Conservation (phyloP, 169 alveolate genomes). For the Cryptosporidium parvum region DNA sequence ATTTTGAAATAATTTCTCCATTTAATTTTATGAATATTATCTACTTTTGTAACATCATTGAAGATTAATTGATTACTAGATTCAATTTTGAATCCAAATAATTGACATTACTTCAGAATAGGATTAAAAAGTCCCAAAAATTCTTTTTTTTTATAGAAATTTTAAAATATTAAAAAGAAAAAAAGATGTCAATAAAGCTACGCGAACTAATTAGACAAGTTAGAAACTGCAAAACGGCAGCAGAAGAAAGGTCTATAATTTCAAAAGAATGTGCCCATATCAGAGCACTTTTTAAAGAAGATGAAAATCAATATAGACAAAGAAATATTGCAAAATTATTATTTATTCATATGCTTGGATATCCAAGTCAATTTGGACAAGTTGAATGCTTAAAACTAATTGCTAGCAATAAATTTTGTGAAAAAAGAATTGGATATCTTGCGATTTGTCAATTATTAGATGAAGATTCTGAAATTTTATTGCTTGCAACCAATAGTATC, state of each 20-base stretch:
- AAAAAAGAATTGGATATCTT: slow-evolving; percentile 97
- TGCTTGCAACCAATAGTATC: slow-evolving; percentile 97
- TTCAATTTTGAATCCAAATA: slow-evolving; percentile 1
- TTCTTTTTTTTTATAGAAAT: not conserved
- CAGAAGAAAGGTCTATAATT: slow-evolving; percentile 98
- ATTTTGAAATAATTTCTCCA: not conserved
- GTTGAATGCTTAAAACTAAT: slow-evolving; percentile 97
- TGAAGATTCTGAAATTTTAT: slow-evolving; percentile 97
- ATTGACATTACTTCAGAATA: not conserved
- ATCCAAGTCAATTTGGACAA: slow-evolving; percentile 97
- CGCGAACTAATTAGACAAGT: slow-evolving; percentile 96
- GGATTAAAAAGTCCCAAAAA: not conserved
- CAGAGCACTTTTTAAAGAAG: slow-evolving; percentile 95
- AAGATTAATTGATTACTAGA: not conserved
- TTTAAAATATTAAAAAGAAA: not conserved
- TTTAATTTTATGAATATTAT: not conserved
- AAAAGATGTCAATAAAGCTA: slow-evolving; percentile 89
- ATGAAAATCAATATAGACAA: slow-evolving; percentile 89
- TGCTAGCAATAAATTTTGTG: slow-evolving; percentile 95
- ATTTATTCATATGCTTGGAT: slow-evolving; percentile 96
- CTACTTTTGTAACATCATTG: not conserved
- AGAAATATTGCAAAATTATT: slow-evolving; percentile 97
- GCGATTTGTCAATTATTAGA: slow-evolving; percentile 96
- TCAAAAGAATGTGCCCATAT: slow-evolving; percentile 98
- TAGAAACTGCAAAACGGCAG: slow-evolving; percentile 98